A percentile compares a stretch with the other conserved stretches of the same genome.
Conservation (phyloP, 202 grass and related monocot species). For the Bolboschoenoplectus hybrid region DNA sequence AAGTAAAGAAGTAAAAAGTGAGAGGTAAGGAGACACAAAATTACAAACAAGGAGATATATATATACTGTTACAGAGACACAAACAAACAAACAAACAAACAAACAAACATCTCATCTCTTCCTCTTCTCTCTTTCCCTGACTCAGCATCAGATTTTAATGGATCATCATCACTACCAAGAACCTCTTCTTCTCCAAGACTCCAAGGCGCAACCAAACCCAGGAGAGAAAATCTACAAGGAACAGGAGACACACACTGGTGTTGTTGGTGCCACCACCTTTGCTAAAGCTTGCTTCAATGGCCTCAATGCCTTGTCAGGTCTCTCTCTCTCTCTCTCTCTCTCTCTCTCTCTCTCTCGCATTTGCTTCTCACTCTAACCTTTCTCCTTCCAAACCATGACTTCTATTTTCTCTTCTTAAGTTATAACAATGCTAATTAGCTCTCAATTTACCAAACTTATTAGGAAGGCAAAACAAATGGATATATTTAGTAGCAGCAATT, state of each 20-base stretch:
- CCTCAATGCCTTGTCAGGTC: constrained; percentile 80
- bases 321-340: neutral
- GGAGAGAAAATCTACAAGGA: no score
- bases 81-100: neutral
- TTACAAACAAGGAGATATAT: no score
- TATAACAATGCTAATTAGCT: no score
- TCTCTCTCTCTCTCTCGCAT: neutral
- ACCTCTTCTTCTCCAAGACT: neutral
- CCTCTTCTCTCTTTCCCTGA: neutral
- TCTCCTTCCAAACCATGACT: no score
- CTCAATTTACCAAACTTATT: no score
- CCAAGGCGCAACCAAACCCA: neutral
- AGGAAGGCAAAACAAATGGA: no score
- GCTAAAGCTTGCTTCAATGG: constrained; percentile 77
- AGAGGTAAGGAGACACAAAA: no score
- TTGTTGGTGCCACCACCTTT: constrained; percentile 46
- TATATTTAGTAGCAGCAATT: no score
- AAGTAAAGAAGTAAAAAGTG: no score
- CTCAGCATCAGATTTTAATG: constrained; percentile 15
- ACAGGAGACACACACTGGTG: neutral
- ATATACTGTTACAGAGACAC: neutral
- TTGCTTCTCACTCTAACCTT: no score
- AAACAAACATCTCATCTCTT: neutral
- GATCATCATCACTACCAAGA: neutral
- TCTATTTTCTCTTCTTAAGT: no score